Percentiles rank a stretch among this genome's conserved stretches.
phyloP scores from a whole-genome alignment of 148 eudicot species.

The Rhododendron vialii region DNA sequence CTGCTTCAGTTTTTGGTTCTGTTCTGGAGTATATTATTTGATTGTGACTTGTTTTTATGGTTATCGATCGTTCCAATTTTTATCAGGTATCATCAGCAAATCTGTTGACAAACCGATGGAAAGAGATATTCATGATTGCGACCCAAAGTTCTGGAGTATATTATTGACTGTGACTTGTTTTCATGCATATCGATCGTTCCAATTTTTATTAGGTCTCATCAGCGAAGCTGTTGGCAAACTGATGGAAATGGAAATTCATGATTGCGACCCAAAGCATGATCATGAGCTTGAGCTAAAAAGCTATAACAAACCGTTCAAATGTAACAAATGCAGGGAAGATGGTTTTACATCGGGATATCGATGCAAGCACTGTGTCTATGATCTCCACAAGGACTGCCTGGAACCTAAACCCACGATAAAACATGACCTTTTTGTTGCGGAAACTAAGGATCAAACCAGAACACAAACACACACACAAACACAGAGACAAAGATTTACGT shows the following conservation, averaged over 20 bases:
- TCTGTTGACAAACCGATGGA: neutral
- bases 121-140: too few relatives aligned
- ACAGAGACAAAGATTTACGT: too few relatives aligned
- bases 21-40: neutral
- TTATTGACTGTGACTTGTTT: too few relatives aligned
- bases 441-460: too few relatives aligned
- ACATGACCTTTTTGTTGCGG: neutral
- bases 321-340: conserved; percentile 13
- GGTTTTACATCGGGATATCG: conserved; percentile 9
- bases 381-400: conserved; percentile 5
- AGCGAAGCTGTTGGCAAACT: neutral
- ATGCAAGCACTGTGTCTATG: conserved; percentile 7
- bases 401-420: neutral
- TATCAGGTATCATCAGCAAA: neutral
- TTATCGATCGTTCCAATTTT: neutral
- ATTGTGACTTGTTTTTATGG: neutral
- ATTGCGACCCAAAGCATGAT: neutral
- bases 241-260: neutral
- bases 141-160: too few relatives aligned
- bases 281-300: neutral
- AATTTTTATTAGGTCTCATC: neutral
- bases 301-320: conserved; percentile 5
- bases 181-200: neutral
- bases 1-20: neutral
- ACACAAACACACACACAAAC: too few relatives aligned